These are phyloP conservation scores for Fusarium falciforme DNA, from an alignment of 2,329 filamentous ascomycete species.

Conservation along the genomic window DNA sequence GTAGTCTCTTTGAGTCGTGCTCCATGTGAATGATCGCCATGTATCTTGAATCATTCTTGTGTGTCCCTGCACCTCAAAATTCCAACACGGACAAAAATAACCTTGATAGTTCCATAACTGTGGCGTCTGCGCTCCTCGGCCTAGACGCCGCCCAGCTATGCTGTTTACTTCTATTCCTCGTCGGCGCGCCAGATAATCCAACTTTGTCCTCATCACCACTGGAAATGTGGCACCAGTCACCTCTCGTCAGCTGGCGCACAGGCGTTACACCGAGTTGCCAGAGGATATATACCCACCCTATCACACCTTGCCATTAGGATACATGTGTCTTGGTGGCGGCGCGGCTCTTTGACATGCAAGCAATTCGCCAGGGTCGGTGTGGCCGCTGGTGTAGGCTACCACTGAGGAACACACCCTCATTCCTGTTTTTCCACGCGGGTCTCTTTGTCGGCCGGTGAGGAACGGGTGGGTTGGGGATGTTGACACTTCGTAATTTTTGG, in stretches of 20 bases:
- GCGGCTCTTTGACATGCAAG: constrained; percentile 29
- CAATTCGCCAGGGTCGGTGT: background rate
- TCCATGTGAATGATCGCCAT: background rate
- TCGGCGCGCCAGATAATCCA: background rate
- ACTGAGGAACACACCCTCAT: background rate
- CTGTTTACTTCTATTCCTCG: background rate
- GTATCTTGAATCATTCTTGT: background rate
- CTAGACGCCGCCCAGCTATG: background rate
- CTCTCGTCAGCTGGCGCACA: constrained; percentile 20
- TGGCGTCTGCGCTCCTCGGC: background rate
- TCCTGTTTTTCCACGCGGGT: background rate
- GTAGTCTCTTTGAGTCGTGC: constrained; percentile 8
- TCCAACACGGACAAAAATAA: background rate
- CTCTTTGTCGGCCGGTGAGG: background rate
- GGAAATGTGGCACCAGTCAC: constrained; percentile 34
- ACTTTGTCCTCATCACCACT: background rate
- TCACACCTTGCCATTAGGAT: background rate
- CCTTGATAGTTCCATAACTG: background rate
- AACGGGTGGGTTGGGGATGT: background rate
- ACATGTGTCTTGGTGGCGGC: constrained; percentile 21
- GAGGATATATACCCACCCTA: background rate
- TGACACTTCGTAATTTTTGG: background rate
- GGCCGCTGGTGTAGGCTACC: background rate
- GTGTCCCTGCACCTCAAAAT: background rate
- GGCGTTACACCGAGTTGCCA: constrained; percentile 19